Conservation (phyloP, 2,329 filamentous ascomycete species). For the Monosporascus sp. region DNA sequence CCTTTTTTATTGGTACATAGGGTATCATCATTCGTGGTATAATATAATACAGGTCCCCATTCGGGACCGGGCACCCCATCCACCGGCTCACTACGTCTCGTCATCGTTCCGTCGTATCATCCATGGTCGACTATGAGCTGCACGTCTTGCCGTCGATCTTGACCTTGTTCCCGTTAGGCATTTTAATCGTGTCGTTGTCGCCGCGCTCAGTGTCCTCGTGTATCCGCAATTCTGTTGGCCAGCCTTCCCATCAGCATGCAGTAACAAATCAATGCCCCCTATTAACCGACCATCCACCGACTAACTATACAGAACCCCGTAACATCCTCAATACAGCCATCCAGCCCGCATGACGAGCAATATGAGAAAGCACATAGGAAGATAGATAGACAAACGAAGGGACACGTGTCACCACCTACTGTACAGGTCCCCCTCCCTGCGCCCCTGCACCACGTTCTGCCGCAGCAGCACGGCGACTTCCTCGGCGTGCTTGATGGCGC, state of each 20-base stretch:
- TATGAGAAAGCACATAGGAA: no score
- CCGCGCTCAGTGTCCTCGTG: constrained; percentile 88
- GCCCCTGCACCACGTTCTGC: constrained; percentile 85
- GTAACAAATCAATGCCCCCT: background rate
- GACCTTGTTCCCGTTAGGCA: constrained; percentile 38
- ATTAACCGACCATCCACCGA: no score
- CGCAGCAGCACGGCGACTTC: constrained; percentile 75
- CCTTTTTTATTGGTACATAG: constrained; percentile 15
- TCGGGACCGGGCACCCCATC: no score
- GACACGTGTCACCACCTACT: constrained; percentile 42
- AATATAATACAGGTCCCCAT: constrained; percentile 19
- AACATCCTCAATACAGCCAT: no score
- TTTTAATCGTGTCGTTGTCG: constrained; percentile 86
- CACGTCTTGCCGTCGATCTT: constrained; percentile 26
- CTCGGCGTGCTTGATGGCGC: constrained; percentile 71
- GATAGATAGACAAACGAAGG: no score
- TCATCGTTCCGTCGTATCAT: no score
- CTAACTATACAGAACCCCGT: no score
- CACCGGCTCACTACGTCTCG: no score
- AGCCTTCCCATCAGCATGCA: constrained; percentile 2
- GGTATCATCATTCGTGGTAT: constrained; percentile 15
- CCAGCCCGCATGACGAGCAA: no score
- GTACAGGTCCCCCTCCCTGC: constrained; percentile 48
- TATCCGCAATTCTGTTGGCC: constrained; percentile 67
- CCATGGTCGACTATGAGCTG: no score